Evolutionary conservation across 176 grass and related monocot genomes (phyloP).

Genomic region (Carex kokanica): DNA sequence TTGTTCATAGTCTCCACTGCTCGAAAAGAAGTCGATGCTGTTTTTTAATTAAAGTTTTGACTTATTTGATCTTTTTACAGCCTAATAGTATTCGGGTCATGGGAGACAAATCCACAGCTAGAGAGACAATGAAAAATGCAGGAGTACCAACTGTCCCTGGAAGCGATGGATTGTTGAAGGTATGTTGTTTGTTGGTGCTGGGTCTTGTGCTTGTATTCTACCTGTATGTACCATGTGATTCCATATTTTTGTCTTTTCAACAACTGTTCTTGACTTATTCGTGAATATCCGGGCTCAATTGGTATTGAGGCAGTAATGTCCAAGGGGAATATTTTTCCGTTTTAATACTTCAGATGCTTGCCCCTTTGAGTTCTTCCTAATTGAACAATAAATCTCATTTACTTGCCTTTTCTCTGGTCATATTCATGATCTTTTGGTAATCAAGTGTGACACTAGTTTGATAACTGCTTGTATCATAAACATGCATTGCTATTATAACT

Average conservation of each 20-base stretch:
- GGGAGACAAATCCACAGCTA: slow-evolving; percentile 56
- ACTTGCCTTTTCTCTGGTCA: neutral
- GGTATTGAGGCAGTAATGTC: neutral
- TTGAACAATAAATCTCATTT: neutral
- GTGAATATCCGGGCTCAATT: neutral
- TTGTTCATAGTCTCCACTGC: neutral
- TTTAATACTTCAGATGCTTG: neutral
- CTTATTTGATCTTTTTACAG: slow-evolving; percentile 14
- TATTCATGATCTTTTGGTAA: neutral
- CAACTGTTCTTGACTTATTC: neutral
- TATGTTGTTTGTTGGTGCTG: neutral
- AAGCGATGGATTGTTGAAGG: slow-evolving; percentile 48
- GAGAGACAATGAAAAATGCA: slow-evolving; percentile 56
- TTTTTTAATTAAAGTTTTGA: slow-evolving; percentile 3
- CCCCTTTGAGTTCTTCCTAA: neutral
- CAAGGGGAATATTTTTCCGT: neutral
- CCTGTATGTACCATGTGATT: neutral
- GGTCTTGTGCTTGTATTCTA: neutral
- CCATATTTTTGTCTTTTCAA: neutral
- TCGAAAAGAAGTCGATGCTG: neutral
- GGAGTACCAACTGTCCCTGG: slow-evolving; percentile 53
- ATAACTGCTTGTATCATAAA: neutral
- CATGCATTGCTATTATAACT: neutral
- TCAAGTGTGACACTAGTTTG: neutral
- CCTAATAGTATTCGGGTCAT: slow-evolving; percentile 49